phyloP scores from a whole-genome alignment of 352 stramenopile species.

The Thalassiosira sp. region DNA sequence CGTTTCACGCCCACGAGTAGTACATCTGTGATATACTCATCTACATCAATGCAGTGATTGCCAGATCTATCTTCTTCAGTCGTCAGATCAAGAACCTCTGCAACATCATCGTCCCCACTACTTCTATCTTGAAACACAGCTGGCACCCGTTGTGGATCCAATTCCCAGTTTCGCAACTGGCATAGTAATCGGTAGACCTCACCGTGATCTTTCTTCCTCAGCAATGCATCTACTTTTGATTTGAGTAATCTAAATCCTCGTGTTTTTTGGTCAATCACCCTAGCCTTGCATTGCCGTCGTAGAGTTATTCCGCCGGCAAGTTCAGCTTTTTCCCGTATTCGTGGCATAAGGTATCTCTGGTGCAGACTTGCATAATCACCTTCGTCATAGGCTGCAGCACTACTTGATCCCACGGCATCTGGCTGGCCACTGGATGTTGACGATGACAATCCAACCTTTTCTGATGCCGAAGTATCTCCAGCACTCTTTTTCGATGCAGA shows the following conservation, averaged over 20 bases:
- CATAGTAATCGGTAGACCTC: constrained; percentile 40
- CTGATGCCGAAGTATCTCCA: neutral
- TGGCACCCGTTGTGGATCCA: constrained; percentile 32
- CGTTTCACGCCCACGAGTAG: constrained; percentile 2
- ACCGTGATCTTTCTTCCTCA: constrained; percentile 13
- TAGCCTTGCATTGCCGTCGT: constrained; percentile 16
- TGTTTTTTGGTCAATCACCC: constrained; percentile 34
- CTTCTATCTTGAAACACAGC: constrained; percentile 1
- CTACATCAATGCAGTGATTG: constrained; percentile 33
- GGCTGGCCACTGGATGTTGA: neutral
- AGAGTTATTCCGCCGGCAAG: constrained; percentile 36
- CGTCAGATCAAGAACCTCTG: constrained; percentile 34
- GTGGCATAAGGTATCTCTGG: constrained; percentile 34
- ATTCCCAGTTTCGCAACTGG: constrained; percentile 35
- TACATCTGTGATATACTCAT: constrained; percentile 21
- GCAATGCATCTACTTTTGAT: constrained; percentile 24
- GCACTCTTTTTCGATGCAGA: neutral
- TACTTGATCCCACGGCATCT: neutral
- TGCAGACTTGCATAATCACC: constrained; percentile 26
- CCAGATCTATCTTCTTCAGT: neutral
- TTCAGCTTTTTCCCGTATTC: constrained; percentile 18
- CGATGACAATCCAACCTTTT: neutral
- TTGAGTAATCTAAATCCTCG: constrained; percentile 19
- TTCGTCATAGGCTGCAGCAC: constrained; percentile 14
- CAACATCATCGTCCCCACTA: constrained; percentile 12